Evolutionary conservation across 1,284 basidiomycete species (phyloP).

Genomic region (Cutaneotrichosporon sp.): DNA sequence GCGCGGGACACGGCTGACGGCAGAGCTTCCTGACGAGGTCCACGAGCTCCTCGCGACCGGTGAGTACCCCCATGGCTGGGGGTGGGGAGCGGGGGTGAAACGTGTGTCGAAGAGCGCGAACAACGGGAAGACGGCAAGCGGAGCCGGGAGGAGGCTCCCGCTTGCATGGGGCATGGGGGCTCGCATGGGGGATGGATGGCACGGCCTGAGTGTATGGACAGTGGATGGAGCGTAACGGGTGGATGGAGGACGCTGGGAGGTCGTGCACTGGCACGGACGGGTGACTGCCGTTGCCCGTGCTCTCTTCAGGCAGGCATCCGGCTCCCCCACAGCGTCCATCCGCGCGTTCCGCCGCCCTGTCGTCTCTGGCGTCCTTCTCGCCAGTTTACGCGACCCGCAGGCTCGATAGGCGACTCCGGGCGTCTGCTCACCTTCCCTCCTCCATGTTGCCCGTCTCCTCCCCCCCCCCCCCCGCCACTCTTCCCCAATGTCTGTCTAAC

Average conservation of each 20-base stretch:
- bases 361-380: background rate
- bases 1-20: background rate
- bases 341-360: background rate
- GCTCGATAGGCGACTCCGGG: too few species aligned
- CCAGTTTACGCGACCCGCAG: too few species aligned
- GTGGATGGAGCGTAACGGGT: background rate
- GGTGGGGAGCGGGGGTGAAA: background rate
- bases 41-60: conserved; percentile 1
- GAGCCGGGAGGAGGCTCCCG: too few species aligned
- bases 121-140: too few species aligned
- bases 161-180: background rate
- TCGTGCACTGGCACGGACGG: background rate
- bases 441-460: background rate
- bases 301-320: too few species aligned
- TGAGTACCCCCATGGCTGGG: background rate
- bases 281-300: background rate
- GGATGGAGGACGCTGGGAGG: background rate
- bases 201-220: background rate
- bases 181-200: too few species aligned
- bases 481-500: background rate
- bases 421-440: too few species aligned
- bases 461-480: background rate
- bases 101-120: too few species aligned
- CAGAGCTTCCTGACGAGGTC: conserved; percentile 9
- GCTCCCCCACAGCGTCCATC: too few species aligned